phyloP scores from a whole-genome alignment of 2,329 filamentous ascomycete species.

The Trichoderma cornu-damae region DNA sequence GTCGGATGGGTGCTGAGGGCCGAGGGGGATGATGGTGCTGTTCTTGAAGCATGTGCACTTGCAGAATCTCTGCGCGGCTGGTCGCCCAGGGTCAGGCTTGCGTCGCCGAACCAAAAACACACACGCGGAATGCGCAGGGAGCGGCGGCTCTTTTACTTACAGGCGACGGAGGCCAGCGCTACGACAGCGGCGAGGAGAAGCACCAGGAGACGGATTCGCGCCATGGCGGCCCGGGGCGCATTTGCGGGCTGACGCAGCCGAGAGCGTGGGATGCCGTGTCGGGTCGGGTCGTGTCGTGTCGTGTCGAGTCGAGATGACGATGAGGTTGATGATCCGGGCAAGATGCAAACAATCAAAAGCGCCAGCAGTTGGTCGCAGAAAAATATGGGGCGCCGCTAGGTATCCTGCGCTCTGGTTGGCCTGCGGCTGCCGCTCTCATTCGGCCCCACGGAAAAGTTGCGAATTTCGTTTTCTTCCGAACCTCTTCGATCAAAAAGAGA shows the following conservation, averaged over 20 bases:
- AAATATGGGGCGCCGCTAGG: slow-evolving; percentile 19
- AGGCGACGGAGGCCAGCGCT: slow-evolving; percentile 37
- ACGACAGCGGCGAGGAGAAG: slow-evolving; percentile 36
- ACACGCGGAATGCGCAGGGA: background rate
- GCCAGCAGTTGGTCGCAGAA: slow-evolving; percentile 1
- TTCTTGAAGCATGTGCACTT: slow-evolving; percentile 68
- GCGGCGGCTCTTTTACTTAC: slow-evolving; percentile 30
- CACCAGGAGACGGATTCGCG: slow-evolving; percentile 35
- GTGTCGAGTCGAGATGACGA: too few relatives aligned
- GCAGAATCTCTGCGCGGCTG: slow-evolving; percentile 60
- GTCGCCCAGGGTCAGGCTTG: background rate
- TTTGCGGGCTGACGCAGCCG: background rate
- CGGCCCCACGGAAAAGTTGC: slow-evolving; percentile 22
- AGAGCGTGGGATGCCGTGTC: background rate
- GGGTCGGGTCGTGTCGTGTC: too few relatives aligned
- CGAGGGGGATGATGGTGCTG: slow-evolving; percentile 61
- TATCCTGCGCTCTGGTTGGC: slow-evolving; percentile 28
- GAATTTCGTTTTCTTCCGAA: background rate
- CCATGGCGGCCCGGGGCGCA: slow-evolving; percentile 32
- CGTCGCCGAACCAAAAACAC: too few relatives aligned
- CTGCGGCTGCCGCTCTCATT: background rate
- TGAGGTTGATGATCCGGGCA: too few relatives aligned
- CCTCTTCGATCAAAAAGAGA: background rate
- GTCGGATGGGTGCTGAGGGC: slow-evolving; percentile 36
- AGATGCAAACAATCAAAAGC: background rate